Percentiles rank a stretch among this genome's conserved stretches.
phyloP scores from a whole-genome alignment of 495 filamentous ascomycete genomes.

The Xylaria grammica region DNA sequence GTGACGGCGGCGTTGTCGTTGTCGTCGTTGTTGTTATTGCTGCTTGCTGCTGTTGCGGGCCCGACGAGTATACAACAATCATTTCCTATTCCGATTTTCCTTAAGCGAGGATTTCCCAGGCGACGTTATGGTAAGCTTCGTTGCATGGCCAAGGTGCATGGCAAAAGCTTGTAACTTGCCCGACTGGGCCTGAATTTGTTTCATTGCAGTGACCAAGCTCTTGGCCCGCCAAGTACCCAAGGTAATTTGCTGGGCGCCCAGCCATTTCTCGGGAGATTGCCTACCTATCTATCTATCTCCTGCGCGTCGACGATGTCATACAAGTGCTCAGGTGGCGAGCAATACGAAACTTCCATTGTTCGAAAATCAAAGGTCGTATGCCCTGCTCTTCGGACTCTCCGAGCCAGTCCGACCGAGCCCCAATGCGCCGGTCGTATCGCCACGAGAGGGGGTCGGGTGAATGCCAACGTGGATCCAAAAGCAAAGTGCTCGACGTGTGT shows the following conservation, averaged over 20 bases:
- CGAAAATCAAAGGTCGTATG: no score
- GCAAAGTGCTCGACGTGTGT: not conserved
- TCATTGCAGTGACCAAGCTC: slow-evolving; percentile 21
- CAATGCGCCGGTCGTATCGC: no score
- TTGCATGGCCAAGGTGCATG: slow-evolving; percentile 21
- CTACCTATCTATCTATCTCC: no score
- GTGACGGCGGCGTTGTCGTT: not conserved
- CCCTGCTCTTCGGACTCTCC: no score
- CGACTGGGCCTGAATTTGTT: slow-evolving; percentile 1
- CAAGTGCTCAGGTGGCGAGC: no score
- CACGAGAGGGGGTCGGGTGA: slow-evolving; percentile 13
- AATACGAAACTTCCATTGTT: no score
- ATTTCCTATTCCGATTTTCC: no score
- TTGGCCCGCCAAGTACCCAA: slow-evolving; percentile 18
- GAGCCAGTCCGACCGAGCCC: no score
- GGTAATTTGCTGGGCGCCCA: slow-evolving; percentile 16
- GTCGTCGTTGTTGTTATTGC: no score
- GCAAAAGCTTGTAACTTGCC: slow-evolving; percentile 15
- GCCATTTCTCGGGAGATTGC: slow-evolving; percentile 12
- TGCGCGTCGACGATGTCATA: not conserved
- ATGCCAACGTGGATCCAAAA: slow-evolving; percentile 5
- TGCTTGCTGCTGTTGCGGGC: no score
- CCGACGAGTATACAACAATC: no score
- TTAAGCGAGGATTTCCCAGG: slow-evolving; percentile 1
- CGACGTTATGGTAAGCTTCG: slow-evolving; percentile 21